Evolutionary conservation across 2,329 filamentous ascomycete species (phyloP), one percentile per base, ranked within the genome.

Genomic region (Diaporthe amygdali): DNA sequence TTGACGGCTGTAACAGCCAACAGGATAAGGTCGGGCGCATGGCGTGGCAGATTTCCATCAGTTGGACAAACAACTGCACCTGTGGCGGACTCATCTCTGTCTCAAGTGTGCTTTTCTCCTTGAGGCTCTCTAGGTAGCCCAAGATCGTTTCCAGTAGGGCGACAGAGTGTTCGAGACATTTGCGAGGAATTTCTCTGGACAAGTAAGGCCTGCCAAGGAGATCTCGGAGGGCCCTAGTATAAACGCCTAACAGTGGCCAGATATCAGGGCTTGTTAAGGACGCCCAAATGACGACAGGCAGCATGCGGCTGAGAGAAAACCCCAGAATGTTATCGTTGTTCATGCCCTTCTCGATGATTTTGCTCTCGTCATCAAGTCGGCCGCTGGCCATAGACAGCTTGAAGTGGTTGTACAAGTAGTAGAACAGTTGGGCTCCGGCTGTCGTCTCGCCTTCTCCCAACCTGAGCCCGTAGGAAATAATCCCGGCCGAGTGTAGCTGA

Each of bases 321-420:
- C 77, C 77, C 54, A 84, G 75, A 30, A 90, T 82, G 44, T 82
- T 75, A 7, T 72, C 56, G 49, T 86, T 82, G n/a, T 77, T 79
- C 84, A 90, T 85, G n/a, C 86, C 86, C 68, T 81, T 81, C 44
- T 78, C 78, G 25, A 90, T 75, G 64, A 89, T 84, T 6, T 70
- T 74, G 34, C 82, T 78, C 75, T 90, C 86, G 7, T 85, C 82
- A 7, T 76, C 76, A n/a, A 90, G 80, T 64, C 82, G 84, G 69
- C 84, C 81, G 70, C 86, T 86, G 52, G 83, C 82, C 3, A 90
- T 77, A 0, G 87, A 86, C 66, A 86, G 79, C 76, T 89, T 89
- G 76, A 89, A 89, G 77, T 86, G 89, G 74, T 87, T 87, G 76
- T 85, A 86, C 2, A 91, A 81, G 70, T 89, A 88, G 76, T 86